Conservation (phyloP, 2,329 filamentous ascomycete species). For the Nemania sp. region DNA sequence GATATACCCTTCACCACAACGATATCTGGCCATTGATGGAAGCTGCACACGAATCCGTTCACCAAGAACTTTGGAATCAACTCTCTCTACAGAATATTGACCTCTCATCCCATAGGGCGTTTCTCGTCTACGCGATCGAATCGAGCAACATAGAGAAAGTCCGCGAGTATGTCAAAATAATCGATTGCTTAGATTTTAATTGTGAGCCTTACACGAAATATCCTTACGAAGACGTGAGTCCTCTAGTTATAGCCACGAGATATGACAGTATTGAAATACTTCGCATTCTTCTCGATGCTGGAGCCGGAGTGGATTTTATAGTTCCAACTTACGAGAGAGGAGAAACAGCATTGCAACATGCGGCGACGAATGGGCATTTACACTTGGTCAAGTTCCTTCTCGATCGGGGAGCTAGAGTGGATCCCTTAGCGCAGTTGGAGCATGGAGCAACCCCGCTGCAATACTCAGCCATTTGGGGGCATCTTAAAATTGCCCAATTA, state of each 20-base stretch:
- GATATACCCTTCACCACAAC: too few species aligned
- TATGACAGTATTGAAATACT: not conserved
- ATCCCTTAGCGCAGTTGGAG: not conserved
- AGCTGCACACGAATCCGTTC: too few species aligned
- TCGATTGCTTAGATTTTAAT: not conserved
- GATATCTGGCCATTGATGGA: too few species aligned
- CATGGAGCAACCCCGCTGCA: not conserved
- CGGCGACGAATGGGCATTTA: not conserved
- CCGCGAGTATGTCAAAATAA: not conserved
- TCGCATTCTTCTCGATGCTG: not conserved
- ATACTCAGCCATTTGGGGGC: not conserved
- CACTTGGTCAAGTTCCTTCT: not conserved
- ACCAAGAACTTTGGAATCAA: too few species aligned
- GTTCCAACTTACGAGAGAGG: too few species aligned
- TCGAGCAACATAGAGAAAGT: too few species aligned
- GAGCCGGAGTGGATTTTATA: not conserved
- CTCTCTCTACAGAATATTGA: too few species aligned
- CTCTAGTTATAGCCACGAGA: too few species aligned
- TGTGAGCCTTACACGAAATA: not conserved
- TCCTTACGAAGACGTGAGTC: too few species aligned
- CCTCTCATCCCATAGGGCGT: too few species aligned
- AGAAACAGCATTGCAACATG: not conserved
- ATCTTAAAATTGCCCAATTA: constrained; percentile 17
- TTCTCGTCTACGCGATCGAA: too few species aligned
- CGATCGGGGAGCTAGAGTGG: not conserved